Percentiles rank a stretch among this genome's conserved stretches.
Conservation (phyloP, 2,329 filamentous ascomycete genomes). For the Ophiostoma sp. region DNA sequence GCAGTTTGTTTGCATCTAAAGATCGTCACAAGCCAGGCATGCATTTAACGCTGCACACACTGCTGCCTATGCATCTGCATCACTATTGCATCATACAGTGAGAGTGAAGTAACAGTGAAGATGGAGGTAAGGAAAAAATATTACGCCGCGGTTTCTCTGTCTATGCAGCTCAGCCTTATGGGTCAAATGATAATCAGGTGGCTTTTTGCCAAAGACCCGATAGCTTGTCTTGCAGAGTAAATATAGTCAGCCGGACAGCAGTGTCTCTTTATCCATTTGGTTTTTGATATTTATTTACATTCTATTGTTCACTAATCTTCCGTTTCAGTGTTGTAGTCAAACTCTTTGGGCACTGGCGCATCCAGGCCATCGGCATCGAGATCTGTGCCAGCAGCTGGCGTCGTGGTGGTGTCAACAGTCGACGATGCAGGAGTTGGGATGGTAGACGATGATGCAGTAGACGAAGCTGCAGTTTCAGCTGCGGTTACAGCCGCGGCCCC, state of each 20-base stretch:
- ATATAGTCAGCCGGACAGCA: not conserved
- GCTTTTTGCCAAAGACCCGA: not conserved
- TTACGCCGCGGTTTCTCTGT: not conserved
- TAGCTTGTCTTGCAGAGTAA: not conserved
- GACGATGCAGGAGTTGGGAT: not conserved
- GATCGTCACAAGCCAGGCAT: not conserved
- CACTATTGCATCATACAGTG: not conserved
- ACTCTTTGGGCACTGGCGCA: slow-evolving; percentile 31
- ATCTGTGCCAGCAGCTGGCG: not conserved
- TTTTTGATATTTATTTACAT: not conserved
- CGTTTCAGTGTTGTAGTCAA: slow-evolving; percentile 34
- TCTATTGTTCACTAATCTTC: slow-evolving; percentile 9
- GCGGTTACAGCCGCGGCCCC: not conserved
- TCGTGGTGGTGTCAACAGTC: not conserved
- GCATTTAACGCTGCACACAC: not conserved
- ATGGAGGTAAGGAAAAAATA: not conserved
- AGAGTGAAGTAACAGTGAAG: not conserved
- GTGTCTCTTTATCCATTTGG: not conserved
- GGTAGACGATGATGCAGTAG: not conserved
- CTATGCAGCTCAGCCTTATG: slow-evolving; percentile 5
- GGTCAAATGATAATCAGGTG: not conserved
- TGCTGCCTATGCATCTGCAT: not conserved
- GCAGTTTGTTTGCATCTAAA: not conserved
- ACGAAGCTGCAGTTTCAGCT: not conserved
- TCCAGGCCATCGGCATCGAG: slow-evolving; percentile 22